Conservation (phyloP, 805 yeast genomes). For the Jamesozyma hellenica region DNA sequence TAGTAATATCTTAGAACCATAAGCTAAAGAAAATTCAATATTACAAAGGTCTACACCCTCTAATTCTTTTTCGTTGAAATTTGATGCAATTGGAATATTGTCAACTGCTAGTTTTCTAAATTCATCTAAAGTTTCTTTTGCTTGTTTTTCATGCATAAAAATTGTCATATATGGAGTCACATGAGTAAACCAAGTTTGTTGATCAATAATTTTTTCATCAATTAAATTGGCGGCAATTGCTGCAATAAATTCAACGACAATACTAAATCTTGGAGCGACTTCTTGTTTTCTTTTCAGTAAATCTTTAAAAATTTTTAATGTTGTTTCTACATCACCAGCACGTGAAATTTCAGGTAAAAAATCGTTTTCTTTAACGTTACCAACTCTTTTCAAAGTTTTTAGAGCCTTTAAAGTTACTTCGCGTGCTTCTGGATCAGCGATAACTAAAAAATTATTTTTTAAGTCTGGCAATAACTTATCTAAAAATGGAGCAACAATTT, state of each 20-base stretch:
- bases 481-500: constrained; percentile 98
- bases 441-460: constrained; percentile 81
- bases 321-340: constrained; percentile 90
- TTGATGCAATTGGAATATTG: constrained; percentile 91
- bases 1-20: constrained; percentile 98
- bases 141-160: constrained; percentile 84
- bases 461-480: constrained; percentile 86
- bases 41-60: constrained; percentile 99
- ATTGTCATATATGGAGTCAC: constrained; percentile 88
- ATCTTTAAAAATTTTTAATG: constrained; percentile 65
- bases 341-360: constrained; percentile 90
- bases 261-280: constrained; percentile 63
- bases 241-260: constrained; percentile 71
- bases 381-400: constrained; percentile 94
- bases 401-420: constrained; percentile 92
- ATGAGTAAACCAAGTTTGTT: constrained; percentile 77
- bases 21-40: constrained; percentile 99
- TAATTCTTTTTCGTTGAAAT: constrained; percentile 88
- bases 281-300: constrained; percentile 53
- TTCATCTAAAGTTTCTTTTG: constrained; percentile 79
- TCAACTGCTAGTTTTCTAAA: constrained; percentile 91
- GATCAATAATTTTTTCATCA: constrained; percentile 91
- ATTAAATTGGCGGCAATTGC: constrained; percentile 96
- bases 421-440: constrained; percentile 99
- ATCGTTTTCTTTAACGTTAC: constrained; percentile 84